These are phyloP conservation scores for Chrysosphaeria jannelii DNA, from an alignment of 2,329 filamentous ascomycete genomes.

Conservation along the genomic window DNA sequence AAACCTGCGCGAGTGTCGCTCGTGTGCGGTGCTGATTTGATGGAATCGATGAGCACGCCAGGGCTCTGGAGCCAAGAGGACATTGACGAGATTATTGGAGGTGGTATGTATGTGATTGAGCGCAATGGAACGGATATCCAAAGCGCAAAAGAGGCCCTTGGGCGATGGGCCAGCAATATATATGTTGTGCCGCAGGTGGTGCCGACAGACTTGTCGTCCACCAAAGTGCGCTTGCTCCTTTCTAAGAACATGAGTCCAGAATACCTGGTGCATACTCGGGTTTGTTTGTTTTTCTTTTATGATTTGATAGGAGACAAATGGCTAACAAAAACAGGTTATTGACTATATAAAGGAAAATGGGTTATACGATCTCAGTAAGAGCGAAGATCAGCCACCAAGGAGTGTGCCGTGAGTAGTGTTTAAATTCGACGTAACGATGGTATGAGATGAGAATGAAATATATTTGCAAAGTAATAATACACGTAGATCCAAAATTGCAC, in stretches of 20 bases:
- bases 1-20: constrained; percentile 41
- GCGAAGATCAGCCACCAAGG: too few relatives aligned
- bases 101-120: constrained; percentile 65
- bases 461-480: too few relatives aligned
- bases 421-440: too few relatives aligned
- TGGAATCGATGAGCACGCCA: constrained; percentile 46
- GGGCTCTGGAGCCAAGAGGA: constrained; percentile 64
- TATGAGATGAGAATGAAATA: too few relatives aligned
- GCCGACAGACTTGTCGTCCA: constrained; percentile 54
- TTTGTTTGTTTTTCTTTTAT: constrained; percentile 1
- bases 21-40: constrained; percentile 44
- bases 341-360: constrained; percentile 4
- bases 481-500: too few relatives aligned
- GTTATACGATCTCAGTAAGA: constrained; percentile 3
- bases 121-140: constrained; percentile 61
- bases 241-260: constrained; percentile 57
- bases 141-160: constrained; percentile 53
- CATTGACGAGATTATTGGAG: constrained; percentile 61
- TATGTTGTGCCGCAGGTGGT: constrained; percentile 73
- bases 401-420: too few relatives aligned
- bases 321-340: constrained; percentile 3
- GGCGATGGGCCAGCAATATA: constrained; percentile 61
- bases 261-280: constrained; percentile 16
- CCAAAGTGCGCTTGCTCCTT: constrained; percentile 54
- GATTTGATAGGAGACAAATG: too few relatives aligned